Percentiles rank a stretch among this genome's conserved stretches.
phyloP scores from a whole-genome alignment of 176 grass and related monocot species.

The Ampelocalamus luodianensis region DNA sequence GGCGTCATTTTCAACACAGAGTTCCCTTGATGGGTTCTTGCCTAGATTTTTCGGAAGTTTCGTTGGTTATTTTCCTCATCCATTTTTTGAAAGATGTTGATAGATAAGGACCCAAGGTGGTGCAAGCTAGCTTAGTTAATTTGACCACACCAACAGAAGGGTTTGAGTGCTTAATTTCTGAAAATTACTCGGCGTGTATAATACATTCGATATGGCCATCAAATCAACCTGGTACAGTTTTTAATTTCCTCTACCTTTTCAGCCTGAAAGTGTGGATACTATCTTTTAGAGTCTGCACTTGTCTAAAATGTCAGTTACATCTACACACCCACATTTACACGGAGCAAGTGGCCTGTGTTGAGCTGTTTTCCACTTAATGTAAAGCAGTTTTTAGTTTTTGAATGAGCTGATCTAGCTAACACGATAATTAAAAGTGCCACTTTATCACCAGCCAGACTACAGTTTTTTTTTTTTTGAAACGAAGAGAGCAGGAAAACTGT shows the following conservation, averaged over 20 bases:
- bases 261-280: not conserved
- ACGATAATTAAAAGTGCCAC: not conserved
- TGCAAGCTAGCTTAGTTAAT: not conserved
- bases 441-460: conserved; percentile 3
- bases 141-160: not conserved
- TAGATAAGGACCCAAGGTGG: not conserved
- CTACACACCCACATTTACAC: not conserved
- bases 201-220: not conserved
- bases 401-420: not conserved
- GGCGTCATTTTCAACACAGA: not conserved
- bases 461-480: no score
- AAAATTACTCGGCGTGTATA: not conserved
- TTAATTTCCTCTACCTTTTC: not conserved
- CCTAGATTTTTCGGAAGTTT: not conserved
- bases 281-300: not conserved
- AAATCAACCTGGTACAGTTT: not conserved
- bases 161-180: not conserved
- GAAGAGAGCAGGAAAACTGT: no score
- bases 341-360: not conserved
- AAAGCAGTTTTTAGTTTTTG: not conserved
- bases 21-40: not conserved
- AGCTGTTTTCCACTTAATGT: not conserved
- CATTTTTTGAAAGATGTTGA: not conserved
- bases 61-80: not conserved
- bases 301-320: not conserved